Evolutionary conservation across 1,139 yeast genomes (phyloP).

Genomic region (Debaryomycetaceae sp.): DNA sequence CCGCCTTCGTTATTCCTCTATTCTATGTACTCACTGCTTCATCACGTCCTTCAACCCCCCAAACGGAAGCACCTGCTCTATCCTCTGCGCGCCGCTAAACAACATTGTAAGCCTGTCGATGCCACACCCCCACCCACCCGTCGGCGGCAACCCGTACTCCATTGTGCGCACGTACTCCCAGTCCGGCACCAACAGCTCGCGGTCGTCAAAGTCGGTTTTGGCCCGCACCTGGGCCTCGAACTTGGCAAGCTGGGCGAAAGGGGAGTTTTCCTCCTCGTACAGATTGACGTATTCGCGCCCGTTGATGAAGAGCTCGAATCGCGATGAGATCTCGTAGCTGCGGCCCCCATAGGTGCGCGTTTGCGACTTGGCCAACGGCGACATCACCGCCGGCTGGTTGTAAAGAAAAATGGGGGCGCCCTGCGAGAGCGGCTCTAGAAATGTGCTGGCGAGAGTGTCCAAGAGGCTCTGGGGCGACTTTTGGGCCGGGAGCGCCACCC

Average conservation of each 20-base stretch:
- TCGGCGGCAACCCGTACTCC: constrained; percentile 95
- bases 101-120: constrained; percentile 85
- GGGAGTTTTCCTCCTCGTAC: constrained; percentile 94
- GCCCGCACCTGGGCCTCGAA: constrained; percentile 53
- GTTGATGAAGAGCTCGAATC: constrained; percentile 81
- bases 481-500: constrained; percentile 35
- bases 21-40: constrained; percentile 35
- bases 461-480: constrained; percentile 54
- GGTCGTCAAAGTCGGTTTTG: constrained; percentile 47
- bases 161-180: constrained; percentile 64
- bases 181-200: constrained; percentile 70
- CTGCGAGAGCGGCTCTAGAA: constrained; percentile 59
- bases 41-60: constrained; percentile 75
- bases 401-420: constrained; percentile 64
- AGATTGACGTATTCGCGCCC: constrained; percentile 89
- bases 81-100: constrained; percentile 57
- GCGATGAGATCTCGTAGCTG: constrained; percentile 46
- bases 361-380: constrained; percentile 81
- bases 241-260: constrained; percentile 59
- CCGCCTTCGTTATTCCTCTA: neutral
- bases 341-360: constrained; percentile 18
- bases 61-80: constrained; percentile 77
- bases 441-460: constrained; percentile 59
- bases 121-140: constrained; percentile 98
- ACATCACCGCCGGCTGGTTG: constrained; percentile 80